Base-by-base conservation (phyloP, 306 rosid genomes). In the Mucuna pruriens region DNA sequence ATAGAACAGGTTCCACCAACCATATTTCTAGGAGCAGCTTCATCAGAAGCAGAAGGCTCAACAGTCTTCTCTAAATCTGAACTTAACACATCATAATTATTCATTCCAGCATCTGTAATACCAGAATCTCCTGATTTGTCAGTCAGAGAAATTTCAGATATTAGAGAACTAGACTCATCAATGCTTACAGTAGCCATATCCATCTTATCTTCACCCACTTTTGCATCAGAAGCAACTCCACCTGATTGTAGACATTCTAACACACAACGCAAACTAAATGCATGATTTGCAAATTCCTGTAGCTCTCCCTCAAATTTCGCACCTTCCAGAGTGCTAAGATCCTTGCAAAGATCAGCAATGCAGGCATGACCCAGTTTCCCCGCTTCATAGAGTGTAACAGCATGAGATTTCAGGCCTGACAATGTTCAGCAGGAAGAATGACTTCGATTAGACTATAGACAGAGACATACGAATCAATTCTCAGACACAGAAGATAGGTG, bases 231-330 rank as follows among this genome's bases (percentile, higher is more conserved):
- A 60, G 87, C 85, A 80, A 90, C 86, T 78, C 99, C 99, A 55
- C 99, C 98, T 55, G 97, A 86, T 85, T 85, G 92, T 74, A 96
- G 85, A 85, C 99, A 96, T 84, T 96, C 97, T 84, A 96, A 85
- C 55, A 93, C 90, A 81, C 96, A 92, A 65, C 98, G 94, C 71
- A 96, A 92, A 90, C 99, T 96, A 82, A 90, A 96, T 75, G 99
- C 98, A 76, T 96, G 99, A 88, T 96, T 96, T 51, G 99, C 98
- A 34, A 96, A 96, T 88, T 96, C 97, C 91, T 96, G 99, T 73
- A 96, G 80, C 83, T 90, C 99, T 54, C 98, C 99, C 92, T 96
- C 98, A 80, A 96, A 96, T 80, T 93, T 96, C 71, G 99, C 77
- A 72, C 99, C 99, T 87, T 93, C 98, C 77, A 96, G 71, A 0